Conservation (phyloP, 208 protist genomes). For the Endotrypanum monterogeii region DNA sequence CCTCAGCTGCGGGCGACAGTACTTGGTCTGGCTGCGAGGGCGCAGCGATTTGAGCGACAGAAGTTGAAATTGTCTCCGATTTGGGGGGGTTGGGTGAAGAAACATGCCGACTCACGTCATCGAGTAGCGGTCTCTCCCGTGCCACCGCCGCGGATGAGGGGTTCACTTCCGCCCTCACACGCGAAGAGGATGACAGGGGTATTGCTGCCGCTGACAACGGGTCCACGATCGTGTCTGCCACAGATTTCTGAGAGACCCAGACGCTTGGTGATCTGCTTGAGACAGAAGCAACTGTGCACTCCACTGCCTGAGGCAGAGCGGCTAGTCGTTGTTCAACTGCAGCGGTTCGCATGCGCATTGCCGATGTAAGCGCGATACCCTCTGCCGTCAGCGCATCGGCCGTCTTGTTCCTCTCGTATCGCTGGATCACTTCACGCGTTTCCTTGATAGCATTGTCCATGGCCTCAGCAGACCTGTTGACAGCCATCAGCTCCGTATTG, state of each 20-base stretch:
- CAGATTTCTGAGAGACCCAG: slow-evolving; percentile 11
- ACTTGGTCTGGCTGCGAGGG: neutral
- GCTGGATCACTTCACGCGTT: slow-evolving; percentile 58
- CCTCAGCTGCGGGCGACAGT: neutral
- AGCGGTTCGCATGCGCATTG: slow-evolving; percentile 54
- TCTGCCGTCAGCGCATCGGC: slow-evolving; percentile 50
- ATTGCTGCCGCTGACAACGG: no score
- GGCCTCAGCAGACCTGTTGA: slow-evolving; percentile 63
- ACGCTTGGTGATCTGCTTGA: slow-evolving; percentile 2
- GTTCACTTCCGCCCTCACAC: neutral
- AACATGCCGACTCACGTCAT: neutral
- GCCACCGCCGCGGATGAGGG: neutral
- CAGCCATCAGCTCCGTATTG: slow-evolving; percentile 58
- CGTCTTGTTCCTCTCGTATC: slow-evolving; percentile 49
- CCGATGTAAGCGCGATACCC: slow-evolving; percentile 51
- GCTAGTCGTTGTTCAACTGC: slow-evolving; percentile 63
- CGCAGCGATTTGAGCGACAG: neutral
- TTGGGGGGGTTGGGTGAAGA: neutral
- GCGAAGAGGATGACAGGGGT: neutral
- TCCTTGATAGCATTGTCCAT: slow-evolving; percentile 81
- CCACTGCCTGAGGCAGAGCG: slow-evolving; percentile 13
- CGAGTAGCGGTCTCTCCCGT: neutral
- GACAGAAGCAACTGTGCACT: neutral
- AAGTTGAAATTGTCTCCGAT: neutral
- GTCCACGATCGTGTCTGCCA: neutral